Percentiles rank a stretch among this genome's conserved stretches.
These are phyloP conservation scores for Trichophyton benhamiae DNA, from an alignment of 2,329 filamentous ascomycete species.

Conservation along the genomic window DNA sequence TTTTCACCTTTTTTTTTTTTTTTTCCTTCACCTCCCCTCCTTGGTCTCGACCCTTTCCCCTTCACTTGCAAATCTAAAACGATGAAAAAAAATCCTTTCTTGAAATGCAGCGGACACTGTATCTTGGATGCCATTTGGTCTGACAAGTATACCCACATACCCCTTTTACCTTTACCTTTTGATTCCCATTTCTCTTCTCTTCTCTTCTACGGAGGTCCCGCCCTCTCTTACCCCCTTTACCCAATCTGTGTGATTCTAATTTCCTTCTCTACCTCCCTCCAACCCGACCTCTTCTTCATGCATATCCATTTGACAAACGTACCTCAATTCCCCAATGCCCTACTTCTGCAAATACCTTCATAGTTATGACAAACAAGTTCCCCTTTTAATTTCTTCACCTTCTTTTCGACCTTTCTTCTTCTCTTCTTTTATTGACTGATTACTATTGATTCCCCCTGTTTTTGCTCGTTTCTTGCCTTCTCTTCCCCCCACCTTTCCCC, in stretches of 20 bases:
- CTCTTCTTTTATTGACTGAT: conserved; percentile 4
- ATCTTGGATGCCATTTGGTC: not conserved
- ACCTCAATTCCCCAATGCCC: not conserved
- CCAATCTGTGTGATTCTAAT: not conserved
- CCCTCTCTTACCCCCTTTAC: not conserved
- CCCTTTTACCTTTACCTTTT: not conserved
- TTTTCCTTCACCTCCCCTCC: not conserved
- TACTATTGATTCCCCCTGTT: conserved; percentile 5
- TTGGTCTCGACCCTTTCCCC: not conserved
- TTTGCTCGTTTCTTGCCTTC: conserved; percentile 10
- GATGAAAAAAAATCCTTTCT: not conserved
- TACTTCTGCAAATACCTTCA: not conserved
- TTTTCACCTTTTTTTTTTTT: not conserved
- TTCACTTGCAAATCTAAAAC: not conserved
- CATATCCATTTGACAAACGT: not conserved
- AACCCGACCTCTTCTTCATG: not conserved
- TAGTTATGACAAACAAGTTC: not conserved
- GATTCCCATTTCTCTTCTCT: not conserved
- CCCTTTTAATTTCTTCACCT: conserved; percentile 8
- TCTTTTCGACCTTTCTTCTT: conserved; percentile 9
- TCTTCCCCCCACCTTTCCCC: conserved; percentile 4
- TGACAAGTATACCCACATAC: not conserved
- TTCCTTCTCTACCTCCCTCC: not conserved
- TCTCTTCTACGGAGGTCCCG: not conserved
- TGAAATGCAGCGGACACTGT: not conserved